phyloP scores from a whole-genome alignment of 306 rosid genomes.

The Acacia acuminata region DNA sequence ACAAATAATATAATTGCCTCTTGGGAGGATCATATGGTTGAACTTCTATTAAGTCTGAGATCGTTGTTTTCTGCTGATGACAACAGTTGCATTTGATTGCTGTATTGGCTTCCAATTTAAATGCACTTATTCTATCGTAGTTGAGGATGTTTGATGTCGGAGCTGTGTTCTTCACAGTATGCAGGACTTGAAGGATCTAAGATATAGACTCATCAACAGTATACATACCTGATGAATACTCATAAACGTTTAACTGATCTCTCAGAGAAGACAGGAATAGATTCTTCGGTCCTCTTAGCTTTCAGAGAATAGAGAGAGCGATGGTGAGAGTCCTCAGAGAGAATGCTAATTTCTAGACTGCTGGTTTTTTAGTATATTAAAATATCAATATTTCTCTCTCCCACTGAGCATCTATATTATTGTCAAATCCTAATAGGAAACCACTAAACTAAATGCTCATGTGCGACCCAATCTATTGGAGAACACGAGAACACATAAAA shows the following conservation, averaged over 20 bases:
- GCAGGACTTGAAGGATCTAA: neutral
- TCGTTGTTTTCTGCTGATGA: slow-evolving; percentile 4
- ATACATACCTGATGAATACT: neutral
- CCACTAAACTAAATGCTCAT: neutral
- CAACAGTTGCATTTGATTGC: neutral
- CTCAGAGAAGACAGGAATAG: neutral
- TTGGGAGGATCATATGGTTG: neutral
- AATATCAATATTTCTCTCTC: neutral
- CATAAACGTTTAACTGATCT: neutral
- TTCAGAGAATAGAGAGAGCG: neutral
- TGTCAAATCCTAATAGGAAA: neutral
- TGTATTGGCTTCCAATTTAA: neutral
- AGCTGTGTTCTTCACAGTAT: neutral
- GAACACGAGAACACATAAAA: neutral
- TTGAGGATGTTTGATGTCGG: slow-evolving; percentile 11
- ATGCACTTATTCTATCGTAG: neutral
- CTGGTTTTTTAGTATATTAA: neutral
- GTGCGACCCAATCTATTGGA: neutral
- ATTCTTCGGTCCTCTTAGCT: neutral
- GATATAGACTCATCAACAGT: neutral
- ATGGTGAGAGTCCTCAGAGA: neutral
- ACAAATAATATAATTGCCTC: neutral
- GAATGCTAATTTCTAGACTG: neutral
- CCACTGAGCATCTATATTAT: neutral
- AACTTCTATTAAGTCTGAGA: neutral